Base-by-base conservation (phyloP, 176 grass and related monocot species). In the Bothriochloa decipiens region DNA sequence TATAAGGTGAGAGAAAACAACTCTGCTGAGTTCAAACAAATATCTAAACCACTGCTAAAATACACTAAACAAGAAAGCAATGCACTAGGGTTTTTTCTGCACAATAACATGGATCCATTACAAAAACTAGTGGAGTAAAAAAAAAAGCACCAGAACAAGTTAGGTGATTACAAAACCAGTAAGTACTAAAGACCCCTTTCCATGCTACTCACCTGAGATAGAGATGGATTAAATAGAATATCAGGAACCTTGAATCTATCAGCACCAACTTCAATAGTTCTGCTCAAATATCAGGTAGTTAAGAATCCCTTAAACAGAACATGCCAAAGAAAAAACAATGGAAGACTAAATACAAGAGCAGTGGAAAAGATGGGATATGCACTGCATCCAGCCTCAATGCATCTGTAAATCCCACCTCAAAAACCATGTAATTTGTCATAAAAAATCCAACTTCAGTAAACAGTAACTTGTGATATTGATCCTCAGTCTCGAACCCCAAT, bases 201-300 rank as follows among this genome's bases (percentile, higher is more conserved):
- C 55, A 65, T 28, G 65, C 39, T 45, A 32, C 76, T 92, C 86
- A 99, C 96, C 96, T 93, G 93, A 43, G 91, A 90, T 74, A 99
- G 83, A 78, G 85, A 91, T 76, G 96, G 93, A 82, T 99, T 99
- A 81, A 99, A 99, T 68, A 99, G 79, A 88, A 99, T 86, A 84
- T 99, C 96, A 74, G 96, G 93, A 92, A 96, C 84, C 91, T 99
- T 99, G 84, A 99, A 99, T 96, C 96, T 96, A 84, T 96, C 93
- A 32, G 96, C 89, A 73, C 96, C 96, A 84, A 99, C 89, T 94
- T 99, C 96, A 89, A 99, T 99, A 71, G 90, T 99, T 82, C 96
- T 99, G 88, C 50, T 67, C 73, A 90, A 78, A 81, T 70, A 65
- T 72, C 42, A 70, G 16, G 75, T 53, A 79, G 39, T 71, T 45